Evolutionary conservation across 495 filamentous ascomycete genomes (phyloP).

Genomic region (Penicillium bovifimosum): DNA sequence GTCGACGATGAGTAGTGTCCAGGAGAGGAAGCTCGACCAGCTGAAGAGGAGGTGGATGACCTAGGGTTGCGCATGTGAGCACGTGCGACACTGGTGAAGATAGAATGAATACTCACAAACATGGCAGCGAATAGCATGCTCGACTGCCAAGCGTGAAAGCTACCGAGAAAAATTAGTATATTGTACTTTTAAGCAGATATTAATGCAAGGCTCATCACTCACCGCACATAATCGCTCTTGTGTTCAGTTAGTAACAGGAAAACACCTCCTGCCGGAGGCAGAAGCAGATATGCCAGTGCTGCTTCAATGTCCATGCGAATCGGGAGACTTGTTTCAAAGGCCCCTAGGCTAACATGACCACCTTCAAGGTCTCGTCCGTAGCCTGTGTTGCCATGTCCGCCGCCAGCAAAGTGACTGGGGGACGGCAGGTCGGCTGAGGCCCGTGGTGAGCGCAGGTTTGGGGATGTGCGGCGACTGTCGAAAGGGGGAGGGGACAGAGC

Average conservation of each 20-base stretch:
- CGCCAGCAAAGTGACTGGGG: conserved; percentile 35
- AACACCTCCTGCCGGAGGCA: conserved; percentile 84
- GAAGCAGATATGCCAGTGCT: conserved; percentile 77
- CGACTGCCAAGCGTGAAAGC: conserved; percentile 95
- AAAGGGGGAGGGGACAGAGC: conserved; percentile 60
- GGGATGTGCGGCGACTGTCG: conserved; percentile 44
- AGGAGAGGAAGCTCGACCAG: conserved; percentile 78
- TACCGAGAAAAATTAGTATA: conserved; percentile 28
- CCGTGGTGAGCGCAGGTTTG: conserved; percentile 37
- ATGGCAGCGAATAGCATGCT: conserved; percentile 79
- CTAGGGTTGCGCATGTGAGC: conserved; percentile 22
- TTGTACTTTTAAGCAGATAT: not conserved
- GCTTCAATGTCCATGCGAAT: conserved; percentile 84
- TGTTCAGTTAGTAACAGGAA: conserved; percentile 80
- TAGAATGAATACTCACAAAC: conserved; percentile 52
- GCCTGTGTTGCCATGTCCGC: conserved; percentile 31
- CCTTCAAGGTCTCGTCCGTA: conserved; percentile 37
- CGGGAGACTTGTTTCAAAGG: conserved; percentile 74
- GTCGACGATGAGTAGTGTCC: conserved; percentile 73
- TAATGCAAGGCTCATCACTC: conserved; percentile 22
- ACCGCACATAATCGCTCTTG: conserved; percentile 96
- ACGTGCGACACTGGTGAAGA: not conserved
- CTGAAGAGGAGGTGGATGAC: conserved; percentile 76
- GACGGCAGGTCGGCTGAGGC: conserved; percentile 38
- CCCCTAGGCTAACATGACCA: conserved; percentile 64